A percentile compares a stretch with the other conserved stretches of the same genome.
Conservation (phyloP, 306 rosid species). For the Boehmeria nivea region DNA sequence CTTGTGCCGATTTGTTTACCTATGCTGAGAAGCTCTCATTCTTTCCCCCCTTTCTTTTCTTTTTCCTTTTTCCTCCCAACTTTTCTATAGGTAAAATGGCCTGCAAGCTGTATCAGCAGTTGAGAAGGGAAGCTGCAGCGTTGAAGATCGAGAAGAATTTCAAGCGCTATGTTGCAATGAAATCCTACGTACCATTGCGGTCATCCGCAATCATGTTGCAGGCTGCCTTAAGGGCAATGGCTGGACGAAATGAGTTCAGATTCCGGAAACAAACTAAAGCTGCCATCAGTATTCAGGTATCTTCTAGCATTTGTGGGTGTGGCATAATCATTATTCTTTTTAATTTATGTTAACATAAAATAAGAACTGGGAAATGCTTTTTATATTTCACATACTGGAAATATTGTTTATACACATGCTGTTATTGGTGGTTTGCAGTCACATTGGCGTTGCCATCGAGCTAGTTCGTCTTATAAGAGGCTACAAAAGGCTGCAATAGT, state of each 20-base stretch:
- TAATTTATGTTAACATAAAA: neutral
- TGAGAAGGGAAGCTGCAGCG: constrained; percentile 85
- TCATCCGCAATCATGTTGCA: constrained; percentile 70
- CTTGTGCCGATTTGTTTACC: too few relatives aligned
- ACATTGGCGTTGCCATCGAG: constrained; percentile 56
- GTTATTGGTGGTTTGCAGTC: constrained; percentile 49
- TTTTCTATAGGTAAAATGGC: constrained; percentile 59
- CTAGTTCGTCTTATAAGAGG: constrained; percentile 60
- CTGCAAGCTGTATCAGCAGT: constrained; percentile 64
- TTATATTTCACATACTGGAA: too few relatives aligned
- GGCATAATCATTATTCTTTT: neutral
- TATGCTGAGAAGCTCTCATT: too few relatives aligned
- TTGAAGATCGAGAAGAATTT: constrained; percentile 73
- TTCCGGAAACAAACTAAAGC: constrained; percentile 89
- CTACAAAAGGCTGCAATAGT: constrained; percentile 74
- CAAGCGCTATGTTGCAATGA: constrained; percentile 48
- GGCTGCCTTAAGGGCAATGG: constrained; percentile 89
- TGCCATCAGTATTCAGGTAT: constrained; percentile 76
- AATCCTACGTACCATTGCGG: constrained; percentile 44
- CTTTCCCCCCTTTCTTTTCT: too few relatives aligned
- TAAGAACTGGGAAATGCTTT: neutral
- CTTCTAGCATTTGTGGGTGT: constrained; percentile 5
- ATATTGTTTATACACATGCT: neutral
- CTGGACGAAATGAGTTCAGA: constrained; percentile 88
- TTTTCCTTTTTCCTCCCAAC: neutral